Evolutionary conservation across 2,329 filamentous ascomycete species (phyloP), one percentile per base, ranked within the genome.

Genomic region (Nigrograna mackinnonii): DNA sequence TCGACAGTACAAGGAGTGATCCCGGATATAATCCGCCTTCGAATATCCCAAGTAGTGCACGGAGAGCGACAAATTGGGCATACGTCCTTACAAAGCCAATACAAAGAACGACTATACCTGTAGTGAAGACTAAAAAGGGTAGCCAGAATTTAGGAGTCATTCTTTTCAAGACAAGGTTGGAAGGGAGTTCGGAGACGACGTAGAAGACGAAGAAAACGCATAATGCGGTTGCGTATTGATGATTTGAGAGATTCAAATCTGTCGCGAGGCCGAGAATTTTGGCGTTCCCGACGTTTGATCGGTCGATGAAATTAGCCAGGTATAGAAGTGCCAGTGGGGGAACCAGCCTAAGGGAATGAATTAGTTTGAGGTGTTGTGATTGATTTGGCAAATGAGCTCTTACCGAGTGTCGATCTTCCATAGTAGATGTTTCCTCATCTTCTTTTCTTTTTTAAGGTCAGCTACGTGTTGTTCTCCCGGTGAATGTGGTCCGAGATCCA

Each of bases 171-270:
- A 28, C 11, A 14, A 28, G 11, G 24, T 28, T 28, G 24, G 24
- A 28, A 28, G 24, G 24, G 11, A 28, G 14, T 14, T 28, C 24
- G 14, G 24, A 11, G 14, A 28, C 24, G 14, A 28, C 24, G 24
- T 96, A 96, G 1, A 87, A 90, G 37, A 95, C 77, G 71, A 95
- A 95, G 73, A 95, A 95, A 54, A 95, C 86, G 24, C 87, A 89
- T 6, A 95, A 75, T 0, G 84, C 80, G 18, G 80, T 76, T 64
- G 91, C 91, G 71, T 91, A 95, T 59, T 87, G 76, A 5, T 75
- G 68, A 2, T 79, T 76, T 1, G 77, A 77, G 74, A 92, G 80
- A 22, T 78, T 52, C 6, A 94, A 71, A 43, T 87, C 83, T 9
- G 75, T 59, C 40, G 76, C 66, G 3, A 84, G 65, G 12, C 79